Evolutionary conservation across 306 rosid genomes (phyloP), one percentile per base, ranked within the genome.

Genomic region (Trifolium dubium): DNA sequence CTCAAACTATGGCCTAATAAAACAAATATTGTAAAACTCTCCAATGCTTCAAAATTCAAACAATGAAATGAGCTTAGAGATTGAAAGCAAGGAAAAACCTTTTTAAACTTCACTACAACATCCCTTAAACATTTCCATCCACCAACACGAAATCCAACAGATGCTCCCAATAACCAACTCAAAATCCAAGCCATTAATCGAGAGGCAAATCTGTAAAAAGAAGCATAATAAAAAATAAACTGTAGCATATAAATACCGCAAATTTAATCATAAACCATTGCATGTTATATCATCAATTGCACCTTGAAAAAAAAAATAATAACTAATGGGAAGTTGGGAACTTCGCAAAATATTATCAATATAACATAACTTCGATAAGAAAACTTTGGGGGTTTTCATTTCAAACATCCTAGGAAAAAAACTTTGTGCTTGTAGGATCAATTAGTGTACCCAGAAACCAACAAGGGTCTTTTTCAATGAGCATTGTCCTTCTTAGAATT

Each of bases 91-190:
- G 71, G 73, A 44, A 60, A 65, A 73, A 95, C 99, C 99, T 92
- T 95, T 67, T 85, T 86, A 64, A 95, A 95, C 89, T 89, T 92
- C 89, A 95, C 90, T 59, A 86, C 89, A 23, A 95, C 86, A 31
- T 95, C 99, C 75, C 90, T 89, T 55, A 92, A 78, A 81, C 95
- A 92, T 74, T 92, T 92, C 98, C 98, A 95, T 73, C 99, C 98
- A 62, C 97, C 93, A 72, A 95, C 82, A 59, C 93, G 97, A 80
- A 95, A 95, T 71, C 85, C 82, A 58, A 95, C 92, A 46, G 96
- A 87, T 69, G 96, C 98, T 79, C 98, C 97, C 84, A 92, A 78
- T 79, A 83, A 78, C 76, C 88, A 84, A 83, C 97, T 92, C 80
- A 95, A 84, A 79, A 95, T 77, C 99, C 98, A 95, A 73, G 99